Evolutionary conservation across 768 basidiomycete genomes (phyloP), one percentile per base, ranked within the genome.

Genomic region (Mycena metata): DNA sequence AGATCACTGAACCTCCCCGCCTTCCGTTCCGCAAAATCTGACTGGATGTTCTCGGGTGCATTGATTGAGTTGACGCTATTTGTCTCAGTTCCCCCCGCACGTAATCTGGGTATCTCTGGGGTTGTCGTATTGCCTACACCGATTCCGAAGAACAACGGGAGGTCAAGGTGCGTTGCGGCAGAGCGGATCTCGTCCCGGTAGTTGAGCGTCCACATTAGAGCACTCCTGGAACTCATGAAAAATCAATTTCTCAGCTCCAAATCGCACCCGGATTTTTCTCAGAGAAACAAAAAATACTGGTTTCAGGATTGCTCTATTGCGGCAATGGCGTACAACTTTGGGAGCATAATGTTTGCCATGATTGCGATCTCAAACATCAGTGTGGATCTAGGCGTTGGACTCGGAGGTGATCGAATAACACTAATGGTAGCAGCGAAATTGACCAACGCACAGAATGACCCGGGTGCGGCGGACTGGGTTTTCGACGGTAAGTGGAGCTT

Each of bases 131-230:
- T 15, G 24, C 49, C 46, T 6, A 30, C 7, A 23, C 0, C 24
- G 8, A 26, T 50, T 30, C 26, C 5, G 49, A 50, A 16, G 24
- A 26, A 15, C 12, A 50, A 30, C 24, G 11, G 24, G n/a, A n/a
- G n/a, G n/a, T n/a, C n/a, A n/a, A n/a, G n/a, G n/a, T n/a, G n/a
- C n/a, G n/a, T n/a, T n/a, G 49, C 49, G 1, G 49, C 49, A 6
- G 49, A 26, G 49, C 24, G 10, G 24, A 50, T 50, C 12, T 30
- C 49, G 12, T 50, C 49, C 12, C 24, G 49, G 30, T 23, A 50
- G 49, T 50, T 50, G 49, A 50, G 49, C 11, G 49, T 50, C 12
- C 3, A 50, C 49, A 50, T 50, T n/a, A n/a, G n/a, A n/a, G n/a
- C n/a, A n/a, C n/a, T n/a, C n/a, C n/a, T n/a, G n/a, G n/a, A n/a